phyloP scores from a whole-genome alignment of 2,329 filamentous ascomycete genomes.

The Didymella pomorum region DNA sequence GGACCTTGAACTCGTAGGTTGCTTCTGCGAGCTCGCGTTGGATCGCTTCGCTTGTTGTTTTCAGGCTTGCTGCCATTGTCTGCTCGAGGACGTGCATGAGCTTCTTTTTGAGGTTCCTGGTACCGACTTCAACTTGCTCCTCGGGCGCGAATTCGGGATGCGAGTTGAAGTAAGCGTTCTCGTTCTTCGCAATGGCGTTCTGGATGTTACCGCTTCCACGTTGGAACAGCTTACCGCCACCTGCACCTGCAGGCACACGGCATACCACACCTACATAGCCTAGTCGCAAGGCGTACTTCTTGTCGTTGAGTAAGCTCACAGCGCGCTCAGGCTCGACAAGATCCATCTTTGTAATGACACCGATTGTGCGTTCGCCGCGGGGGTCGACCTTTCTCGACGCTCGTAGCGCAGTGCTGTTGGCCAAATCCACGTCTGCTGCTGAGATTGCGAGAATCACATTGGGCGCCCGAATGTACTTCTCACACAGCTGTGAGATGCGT shows the following conservation, averaged over 20 bases:
- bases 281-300: slow-evolving; percentile 91
- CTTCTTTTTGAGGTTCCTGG: slow-evolving; percentile 87
- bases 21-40: slow-evolving; percentile 95
- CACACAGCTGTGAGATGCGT: slow-evolving; percentile 94
- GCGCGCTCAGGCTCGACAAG: slow-evolving; percentile 86
- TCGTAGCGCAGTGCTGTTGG: slow-evolving; percentile 91
- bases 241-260: slow-evolving; percentile 71
- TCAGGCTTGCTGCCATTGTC: slow-evolving; percentile 93
- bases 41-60: slow-evolving; percentile 89
- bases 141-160: slow-evolving; percentile 84
- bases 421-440: slow-evolving; percentile 94
- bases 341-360: slow-evolving; percentile 99
- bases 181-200: slow-evolving; percentile 83
- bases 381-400: slow-evolving; percentile 93
- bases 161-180: slow-evolving; percentile 83
- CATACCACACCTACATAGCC: slow-evolving; percentile 97
- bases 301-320: slow-evolving; percentile 79
- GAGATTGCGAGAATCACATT: slow-evolving; percentile 98
- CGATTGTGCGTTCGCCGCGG: slow-evolving; percentile 92
- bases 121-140: slow-evolving; percentile 79
- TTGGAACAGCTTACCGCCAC: slow-evolving; percentile 76
- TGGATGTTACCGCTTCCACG: slow-evolving; percentile 82
- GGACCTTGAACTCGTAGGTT: slow-evolving; percentile 98
- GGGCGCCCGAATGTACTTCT: slow-evolving; percentile 96
- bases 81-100: slow-evolving; percentile 96